Base-by-base conservation (phyloP, 495 filamentous ascomycete genomes). In the Neurospora cerealis region DNA sequence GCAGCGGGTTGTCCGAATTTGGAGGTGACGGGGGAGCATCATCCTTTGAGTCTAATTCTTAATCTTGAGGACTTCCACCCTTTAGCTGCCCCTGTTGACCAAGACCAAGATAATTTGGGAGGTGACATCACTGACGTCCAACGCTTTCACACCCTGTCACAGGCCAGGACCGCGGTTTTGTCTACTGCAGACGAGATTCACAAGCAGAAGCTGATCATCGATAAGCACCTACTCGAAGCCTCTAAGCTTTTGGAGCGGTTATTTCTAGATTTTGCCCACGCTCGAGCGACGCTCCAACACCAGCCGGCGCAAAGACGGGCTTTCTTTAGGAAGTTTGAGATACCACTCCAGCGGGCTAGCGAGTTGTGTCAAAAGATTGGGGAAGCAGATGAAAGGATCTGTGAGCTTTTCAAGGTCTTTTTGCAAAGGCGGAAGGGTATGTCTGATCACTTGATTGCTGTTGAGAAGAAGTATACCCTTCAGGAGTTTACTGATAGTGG, bases 171-270 rank as follows among this genome's bases (percentile, higher is more conserved):
- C 1, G 0, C 46, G 4, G 4, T 48, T 0, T 5, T 48, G 0
- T 0, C 4, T 21, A 13, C 46, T 0, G 46, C 46, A 24, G n/a
- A 13, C 2, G 46, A 24, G 10, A 54, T 54, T 13, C 46, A 54
- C n/a, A 24, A 24, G 4, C 46, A 54, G 10, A 54, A 13, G 4
- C 0, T 54, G 21, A 0, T 5, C 0, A 13, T 54, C 0, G 21
- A 54, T 0, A 54, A 5, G 5, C 11, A 24, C n/a, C 5, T 54
- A 5, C 10, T 54, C 46, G 46, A 54, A 54, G 21, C 21, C 2
- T 6, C 21, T 13, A 5, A 24, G 3, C 5, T 15, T 28, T 1
- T 54, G 11, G 21, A 28, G 3, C 0, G 0, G 0, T 13, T 54
- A 0, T 28, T 15, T 3, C 11, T 1, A 7, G 11, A 54, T 2